Base-by-base conservation (phyloP, 805 yeast species). In the Priceomyces castillae region DNA sequence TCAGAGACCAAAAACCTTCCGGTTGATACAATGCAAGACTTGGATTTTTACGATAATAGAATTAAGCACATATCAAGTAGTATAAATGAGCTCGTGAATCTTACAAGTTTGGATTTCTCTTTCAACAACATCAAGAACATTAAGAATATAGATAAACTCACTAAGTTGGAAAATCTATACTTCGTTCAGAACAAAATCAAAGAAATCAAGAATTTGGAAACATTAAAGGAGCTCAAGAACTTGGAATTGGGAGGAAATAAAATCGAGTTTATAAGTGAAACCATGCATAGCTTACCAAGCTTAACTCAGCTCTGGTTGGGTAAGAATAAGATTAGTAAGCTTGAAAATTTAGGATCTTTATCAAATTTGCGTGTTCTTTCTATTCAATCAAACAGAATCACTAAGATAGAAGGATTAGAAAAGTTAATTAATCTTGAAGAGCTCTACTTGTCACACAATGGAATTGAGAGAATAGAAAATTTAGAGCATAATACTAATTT, bases 161-260 rank as follows among this genome's bases (percentile, higher is more conserved):
- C 65, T 1, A 70, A 82, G 4, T 64, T 94, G 52, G 80, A 80
- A 51, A 80, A 84, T 48, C 59, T 94, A 34, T 94, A 81, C 59
- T 81, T 94, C 64, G 96, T 95, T 31, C 97, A 92, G 59, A 94
- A 94, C 64, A 85, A 80, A 56, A 88, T 94, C 42, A 62, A 76
- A 12, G 82, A 78, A 46, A 88, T 94, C 51, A 82, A 81, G 51
- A 82, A 83, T 52, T 51, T 92, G 39, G 79, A 78, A 11, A 71
- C 73, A 1, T 69, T 89, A 44, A 63, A 60, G 1, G 71, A 78
- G 15, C 64, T 94, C 49, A 76, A 66, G 41, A 86, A 84, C 51
- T 67, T 94, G 42, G 99, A 94, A 64, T 72, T 94, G 33, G 99
- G 98, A 10, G 99, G 97, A 18, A 94, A 94, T 64, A 74, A 80